These are phyloP conservation scores for Cochlearia excelsa DNA, from an alignment of 345 rosid genomes.

Conservation along the genomic window DNA sequence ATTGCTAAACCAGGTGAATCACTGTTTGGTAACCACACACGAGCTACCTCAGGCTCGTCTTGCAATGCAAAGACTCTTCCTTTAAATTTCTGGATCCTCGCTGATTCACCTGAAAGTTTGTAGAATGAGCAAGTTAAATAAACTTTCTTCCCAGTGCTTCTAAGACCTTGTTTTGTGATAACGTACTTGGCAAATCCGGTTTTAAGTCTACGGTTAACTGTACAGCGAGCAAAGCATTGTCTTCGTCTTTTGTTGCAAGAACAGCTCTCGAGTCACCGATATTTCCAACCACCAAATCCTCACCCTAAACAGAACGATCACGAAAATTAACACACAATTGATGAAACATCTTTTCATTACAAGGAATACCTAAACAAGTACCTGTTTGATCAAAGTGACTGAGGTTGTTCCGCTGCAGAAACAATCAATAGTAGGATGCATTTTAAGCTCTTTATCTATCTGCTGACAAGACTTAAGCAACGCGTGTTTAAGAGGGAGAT, in stretches of 20 bases:
- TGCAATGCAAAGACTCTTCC: conserved; percentile 97
- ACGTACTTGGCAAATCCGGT: conserved; percentile 88
- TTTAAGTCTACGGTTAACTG: conserved; percentile 92
- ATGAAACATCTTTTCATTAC: neutral
- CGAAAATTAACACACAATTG: neutral
- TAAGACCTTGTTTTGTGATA: conserved; percentile 27
- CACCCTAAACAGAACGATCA: conserved; percentile 52
- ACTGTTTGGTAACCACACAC: conserved; percentile 94
- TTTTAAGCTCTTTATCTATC: conserved; percentile 77
- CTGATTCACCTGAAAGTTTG: conserved; percentile 70
- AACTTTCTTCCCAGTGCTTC: conserved; percentile 8
- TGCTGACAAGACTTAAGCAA: conserved; percentile 72
- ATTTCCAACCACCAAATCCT: conserved; percentile 73
- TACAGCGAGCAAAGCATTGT: conserved; percentile 60
- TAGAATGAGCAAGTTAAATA: conserved; percentile 4
- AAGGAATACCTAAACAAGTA: conserved; percentile 26
- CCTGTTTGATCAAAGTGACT: conserved; percentile 88
- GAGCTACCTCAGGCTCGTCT: conserved; percentile 98
- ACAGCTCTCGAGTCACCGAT: conserved; percentile 96
- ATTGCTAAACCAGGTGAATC: conserved; percentile 97
- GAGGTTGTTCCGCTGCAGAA: conserved; percentile 98
- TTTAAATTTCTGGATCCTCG: conserved; percentile 83
- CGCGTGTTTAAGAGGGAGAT: conserved; percentile 60
- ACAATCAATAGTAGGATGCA: conserved; percentile 87
- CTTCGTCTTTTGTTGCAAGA: conserved; percentile 66